Conservation (phyloP, 208 protist genomes). For the Phytomonas francai region DNA sequence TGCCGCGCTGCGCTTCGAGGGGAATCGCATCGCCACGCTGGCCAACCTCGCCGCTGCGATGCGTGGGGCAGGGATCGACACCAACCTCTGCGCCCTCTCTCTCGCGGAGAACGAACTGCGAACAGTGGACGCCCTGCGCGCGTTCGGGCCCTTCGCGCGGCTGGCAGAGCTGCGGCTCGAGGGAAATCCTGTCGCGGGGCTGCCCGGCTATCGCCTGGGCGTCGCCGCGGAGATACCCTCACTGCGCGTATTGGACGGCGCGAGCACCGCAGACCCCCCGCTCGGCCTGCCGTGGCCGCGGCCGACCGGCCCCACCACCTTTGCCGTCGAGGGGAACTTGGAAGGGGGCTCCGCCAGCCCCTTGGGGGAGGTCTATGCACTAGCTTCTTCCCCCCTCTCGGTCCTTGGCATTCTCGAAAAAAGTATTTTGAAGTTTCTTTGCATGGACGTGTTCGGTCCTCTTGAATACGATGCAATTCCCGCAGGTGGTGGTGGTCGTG, state of each 20-base stretch:
- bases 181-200: conserved; percentile 54
- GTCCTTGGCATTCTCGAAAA: conserved; percentile 16
- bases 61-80: conserved; percentile 52
- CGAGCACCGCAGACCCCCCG: conserved; percentile 33
- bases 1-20: conserved; percentile 39
- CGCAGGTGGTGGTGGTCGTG: neutral
- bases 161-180: conserved; percentile 58
- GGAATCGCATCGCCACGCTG: conserved; percentile 55
- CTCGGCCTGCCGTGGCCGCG: conserved; percentile 70
- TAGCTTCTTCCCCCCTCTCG: conserved; percentile 10
- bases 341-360: neutral
- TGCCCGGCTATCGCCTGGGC: conserved; percentile 35
- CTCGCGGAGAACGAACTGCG: conserved; percentile 54
- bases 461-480: conserved; percentile 74
- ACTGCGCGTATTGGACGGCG: conserved; percentile 57
- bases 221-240: conserved; percentile 62
- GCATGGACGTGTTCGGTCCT: conserved; percentile 39
- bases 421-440: conserved; percentile 65
- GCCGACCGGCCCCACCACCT: conserved; percentile 23
- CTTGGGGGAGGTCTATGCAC: neutral
- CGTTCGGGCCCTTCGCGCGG: conserved; percentile 51
- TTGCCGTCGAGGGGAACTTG: conserved; percentile 6
- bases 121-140: conserved; percentile 26
- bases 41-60: conserved; percentile 51
- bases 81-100: conserved; percentile 51